Conservation (phyloP, 2,329 filamentous ascomycete species). For the Macrophomina tecta region DNA sequence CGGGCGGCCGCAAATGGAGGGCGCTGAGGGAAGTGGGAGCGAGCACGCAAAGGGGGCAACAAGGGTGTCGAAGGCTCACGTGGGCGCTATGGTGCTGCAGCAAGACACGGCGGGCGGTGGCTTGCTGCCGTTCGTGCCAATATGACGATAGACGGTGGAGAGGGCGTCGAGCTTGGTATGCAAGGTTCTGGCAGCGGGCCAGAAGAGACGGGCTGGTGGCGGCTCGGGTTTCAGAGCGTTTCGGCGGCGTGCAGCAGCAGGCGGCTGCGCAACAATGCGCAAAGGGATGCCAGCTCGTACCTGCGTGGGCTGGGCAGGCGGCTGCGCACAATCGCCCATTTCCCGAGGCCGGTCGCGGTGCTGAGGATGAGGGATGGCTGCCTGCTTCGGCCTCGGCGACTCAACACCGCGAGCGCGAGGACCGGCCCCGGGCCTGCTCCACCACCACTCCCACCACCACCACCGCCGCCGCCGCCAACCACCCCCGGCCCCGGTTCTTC, state of each 20-base stretch:
- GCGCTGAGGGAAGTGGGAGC: not conserved
- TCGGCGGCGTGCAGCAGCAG: constrained; percentile 13
- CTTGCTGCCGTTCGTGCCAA: not conserved
- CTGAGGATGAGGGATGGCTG: not conserved
- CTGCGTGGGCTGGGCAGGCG: not conserved
- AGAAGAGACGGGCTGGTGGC: not conserved
- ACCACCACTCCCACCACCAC: not conserved
- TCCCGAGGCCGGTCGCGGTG: not conserved
- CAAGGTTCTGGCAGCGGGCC: not conserved
- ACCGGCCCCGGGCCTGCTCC: not conserved
- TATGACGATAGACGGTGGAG: not conserved
- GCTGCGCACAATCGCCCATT: not conserved
- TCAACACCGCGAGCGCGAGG: not conserved
- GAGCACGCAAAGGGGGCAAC: not conserved
- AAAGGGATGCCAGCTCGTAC: constrained; percentile 8
- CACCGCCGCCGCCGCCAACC: not conserved
- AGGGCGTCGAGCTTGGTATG: not conserved
- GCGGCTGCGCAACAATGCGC: constrained; percentile 18
- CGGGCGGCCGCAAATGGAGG: not conserved
- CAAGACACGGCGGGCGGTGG: not conserved
- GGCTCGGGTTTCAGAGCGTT: constrained; percentile 18
- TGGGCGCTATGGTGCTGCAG: not conserved
- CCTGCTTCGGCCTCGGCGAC: not conserved
- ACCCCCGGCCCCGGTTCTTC: no score
- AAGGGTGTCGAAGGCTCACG: not conserved